phyloP scores from a whole-genome alignment of 768 basidiomycete species.

The Lactarius vividus region DNA sequence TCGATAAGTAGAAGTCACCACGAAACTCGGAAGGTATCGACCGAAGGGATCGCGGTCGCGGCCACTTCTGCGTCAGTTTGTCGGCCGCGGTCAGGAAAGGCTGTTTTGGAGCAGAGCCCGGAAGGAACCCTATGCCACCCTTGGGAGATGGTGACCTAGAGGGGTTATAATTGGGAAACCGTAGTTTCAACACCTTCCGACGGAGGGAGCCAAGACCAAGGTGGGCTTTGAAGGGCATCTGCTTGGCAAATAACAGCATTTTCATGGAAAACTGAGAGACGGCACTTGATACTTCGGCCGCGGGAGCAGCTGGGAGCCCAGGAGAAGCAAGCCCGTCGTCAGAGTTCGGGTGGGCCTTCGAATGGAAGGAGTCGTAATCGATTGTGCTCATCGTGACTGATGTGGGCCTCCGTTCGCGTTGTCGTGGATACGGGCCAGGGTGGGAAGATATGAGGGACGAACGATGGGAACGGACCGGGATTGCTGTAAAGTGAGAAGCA shows the following conservation, averaged over 20 bases:
- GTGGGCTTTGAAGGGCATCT: neutral
- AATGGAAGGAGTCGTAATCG: neutral
- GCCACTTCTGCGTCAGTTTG: slow-evolving; percentile 54
- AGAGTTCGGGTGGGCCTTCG: neutral
- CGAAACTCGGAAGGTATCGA: slow-evolving; percentile 6
- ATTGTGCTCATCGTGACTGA: neutral
- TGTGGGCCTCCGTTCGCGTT: neutral
- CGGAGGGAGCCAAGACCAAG: neutral
- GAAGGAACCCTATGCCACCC: neutral
- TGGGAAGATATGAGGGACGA: slow-evolving; percentile 5
- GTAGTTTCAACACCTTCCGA: neutral
- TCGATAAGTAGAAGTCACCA: slow-evolving; percentile 17
- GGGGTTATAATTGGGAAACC: neutral
- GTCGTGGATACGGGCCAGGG: neutral
- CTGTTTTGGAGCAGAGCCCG: neutral
- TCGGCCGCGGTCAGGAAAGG: slow-evolving; percentile 23
- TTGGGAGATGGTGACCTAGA: neutral
- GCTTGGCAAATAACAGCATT: neutral
- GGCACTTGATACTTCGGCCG: neutral
- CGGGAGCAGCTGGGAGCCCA: neutral
- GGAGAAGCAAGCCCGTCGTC: neutral
- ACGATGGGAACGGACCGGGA: slow-evolving; percentile 7
- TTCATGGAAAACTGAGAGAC: neutral
- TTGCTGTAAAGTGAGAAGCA: slow-evolving; percentile 14
- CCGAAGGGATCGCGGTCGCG: slow-evolving; percentile 38